Base-by-base conservation (phyloP, 2,329 filamentous ascomycete genomes). In the Sodiomyces alkalinus region DNA sequence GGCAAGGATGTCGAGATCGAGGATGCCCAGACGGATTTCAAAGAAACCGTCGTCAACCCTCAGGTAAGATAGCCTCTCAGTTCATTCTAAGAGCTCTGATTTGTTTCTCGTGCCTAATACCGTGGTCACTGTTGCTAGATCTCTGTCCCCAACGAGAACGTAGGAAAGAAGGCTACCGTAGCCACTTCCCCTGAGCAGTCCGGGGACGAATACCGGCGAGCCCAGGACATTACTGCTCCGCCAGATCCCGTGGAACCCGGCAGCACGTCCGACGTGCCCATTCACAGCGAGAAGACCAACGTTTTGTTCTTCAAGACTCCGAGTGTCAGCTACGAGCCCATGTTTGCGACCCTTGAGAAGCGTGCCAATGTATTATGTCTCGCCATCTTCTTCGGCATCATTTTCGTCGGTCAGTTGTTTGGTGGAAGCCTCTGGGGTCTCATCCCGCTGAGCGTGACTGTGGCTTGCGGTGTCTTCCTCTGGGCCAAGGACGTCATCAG, bases 221-320 rank as follows among this genome's bases (percentile, higher is more conserved):
- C 74, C 7, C 87, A 94, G 53, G 87, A 96, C 52, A 63, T 92
- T 32, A 92, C 83, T 0, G 81, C 87, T 1, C 87, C 87, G 3
- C 87, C 87, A 2, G 86, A 92, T 39, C 87, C 87, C 1, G 62
- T 93, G 13, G 74, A 76, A 11, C 67, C 76, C 32, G 82, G 83
- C 15, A 73, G 77, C 19, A 96, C 87, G 0, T 86, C 82, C 16
- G 90, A 96, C 52, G 85, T 96, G 2, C 90, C 90, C 3, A 92
- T 96, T 33, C 80, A 86, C 46, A 87, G 86, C 43, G 87, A 96
- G 48, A 94, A 90, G 65, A 96, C 90, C 4, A 94, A 93, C 37
- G 76, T 96, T 12, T 66, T 94, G 17, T 96, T 96, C 53, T 87
- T 94, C 51, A 87, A 90, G 11, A 96, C 87, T 0, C 87, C 87